Percentiles rank a stretch among this genome's conserved stretches.
These are phyloP conservation scores for Cinchona pubescens DNA, from an alignment of 257 asterid species.

Conservation along the genomic window DNA sequence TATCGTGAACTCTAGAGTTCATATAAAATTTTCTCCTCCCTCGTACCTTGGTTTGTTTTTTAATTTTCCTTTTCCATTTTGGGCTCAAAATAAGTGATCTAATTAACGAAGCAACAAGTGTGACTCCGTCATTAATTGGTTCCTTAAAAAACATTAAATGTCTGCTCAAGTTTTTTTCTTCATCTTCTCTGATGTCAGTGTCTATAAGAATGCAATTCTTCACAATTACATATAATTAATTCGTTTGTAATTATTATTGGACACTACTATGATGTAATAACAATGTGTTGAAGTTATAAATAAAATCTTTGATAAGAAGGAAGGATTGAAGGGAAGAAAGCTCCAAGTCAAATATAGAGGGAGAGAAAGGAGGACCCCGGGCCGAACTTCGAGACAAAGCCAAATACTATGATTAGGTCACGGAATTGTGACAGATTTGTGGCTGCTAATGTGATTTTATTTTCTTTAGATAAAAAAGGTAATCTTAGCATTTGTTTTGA, in stretches of 20 bases:
- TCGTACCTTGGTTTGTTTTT: background rate
- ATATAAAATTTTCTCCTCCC: no score
- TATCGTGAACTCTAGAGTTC: no score
- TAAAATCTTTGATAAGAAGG: background rate
- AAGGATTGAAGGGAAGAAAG: background rate
- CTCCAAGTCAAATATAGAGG: background rate
- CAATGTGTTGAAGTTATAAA: background rate
- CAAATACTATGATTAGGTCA: background rate
- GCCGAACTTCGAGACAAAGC: background rate
- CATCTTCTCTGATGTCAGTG: background rate
- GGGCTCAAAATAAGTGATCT: background rate
- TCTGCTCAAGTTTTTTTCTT: background rate
- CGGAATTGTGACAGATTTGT: background rate
- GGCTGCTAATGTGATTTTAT: background rate
- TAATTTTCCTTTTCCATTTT: background rate
- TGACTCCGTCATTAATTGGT: background rate
- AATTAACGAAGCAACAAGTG: background rate
- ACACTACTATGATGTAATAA: background rate
- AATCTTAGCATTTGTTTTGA: background rate
- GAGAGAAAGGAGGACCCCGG: background rate
- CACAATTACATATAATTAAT: background rate
- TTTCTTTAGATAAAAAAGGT: background rate
- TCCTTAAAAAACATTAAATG: background rate
- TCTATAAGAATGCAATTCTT: background rate
- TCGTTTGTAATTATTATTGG: background rate